Conservation (phyloP, 768 basidiomycete species). For the Mycena chlorophos region DNA sequence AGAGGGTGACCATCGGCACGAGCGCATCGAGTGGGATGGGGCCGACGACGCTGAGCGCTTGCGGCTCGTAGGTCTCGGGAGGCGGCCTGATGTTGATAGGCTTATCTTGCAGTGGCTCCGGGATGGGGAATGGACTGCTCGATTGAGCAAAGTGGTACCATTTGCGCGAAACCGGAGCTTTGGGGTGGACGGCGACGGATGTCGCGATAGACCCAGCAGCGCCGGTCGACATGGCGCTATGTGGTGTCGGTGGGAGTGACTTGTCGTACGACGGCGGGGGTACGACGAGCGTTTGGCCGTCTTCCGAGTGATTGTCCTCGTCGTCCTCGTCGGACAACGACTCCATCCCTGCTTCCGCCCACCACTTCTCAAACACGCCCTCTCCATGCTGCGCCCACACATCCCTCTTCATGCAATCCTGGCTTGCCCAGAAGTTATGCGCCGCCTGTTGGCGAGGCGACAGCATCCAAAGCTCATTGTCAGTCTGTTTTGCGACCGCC, state of each 20-base stretch:
- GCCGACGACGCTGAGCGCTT: background rate
- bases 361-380: background rate
- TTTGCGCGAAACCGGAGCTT: background rate
- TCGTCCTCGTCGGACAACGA: background rate
- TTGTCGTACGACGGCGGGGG: background rate
- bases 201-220: background rate
- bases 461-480: background rate
- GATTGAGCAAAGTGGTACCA: background rate
- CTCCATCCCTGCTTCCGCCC: background rate
- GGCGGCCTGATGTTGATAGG: background rate
- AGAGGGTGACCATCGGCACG: background rate
- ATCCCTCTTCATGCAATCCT: background rate
- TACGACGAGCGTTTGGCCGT: background rate
- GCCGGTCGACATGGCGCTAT: background rate
- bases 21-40: background rate
- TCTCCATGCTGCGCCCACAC: background rate
- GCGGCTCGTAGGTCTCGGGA: too few species aligned
- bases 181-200: background rate
- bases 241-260: background rate
- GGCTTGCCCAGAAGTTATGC: background rate
- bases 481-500: background rate
- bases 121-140: background rate
- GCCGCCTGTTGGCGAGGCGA: background rate
- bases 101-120: background rate
- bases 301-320: background rate